A percentile compares a stretch with the other conserved stretches of the same genome.
Conservation (phyloP, 345 rosid genomes). For the Excoecaria cochinchinensis region DNA sequence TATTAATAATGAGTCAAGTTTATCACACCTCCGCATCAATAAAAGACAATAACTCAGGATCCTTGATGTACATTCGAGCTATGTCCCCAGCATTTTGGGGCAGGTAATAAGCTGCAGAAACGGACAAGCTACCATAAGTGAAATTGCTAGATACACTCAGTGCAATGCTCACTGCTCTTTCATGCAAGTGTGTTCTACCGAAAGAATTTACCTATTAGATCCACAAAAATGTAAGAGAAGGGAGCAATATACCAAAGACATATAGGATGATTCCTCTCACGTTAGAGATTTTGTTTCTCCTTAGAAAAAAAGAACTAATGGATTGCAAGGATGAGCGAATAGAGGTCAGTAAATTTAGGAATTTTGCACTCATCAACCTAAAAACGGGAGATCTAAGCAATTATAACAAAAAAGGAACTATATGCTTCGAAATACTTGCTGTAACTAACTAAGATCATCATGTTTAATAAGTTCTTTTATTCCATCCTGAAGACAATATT, state of each 20-base stretch:
- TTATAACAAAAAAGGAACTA: not conserved
- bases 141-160: not conserved
- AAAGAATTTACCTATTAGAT: not conserved
- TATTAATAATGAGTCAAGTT: conserved; percentile 14
- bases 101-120: conserved; percentile 69
- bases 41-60: conserved; percentile 79
- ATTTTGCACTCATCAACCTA: not conserved
- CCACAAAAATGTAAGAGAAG: not conserved
- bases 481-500: not conserved
- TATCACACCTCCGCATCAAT: conserved; percentile 85
- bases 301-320: not conserved
- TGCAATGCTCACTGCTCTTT: not conserved
- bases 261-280: not conserved
- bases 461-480: not conserved
- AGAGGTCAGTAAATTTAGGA: not conserved
- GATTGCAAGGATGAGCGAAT: not conserved
- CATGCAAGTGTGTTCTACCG: not conserved
- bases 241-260: not conserved
- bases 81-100: conserved; percentile 92
- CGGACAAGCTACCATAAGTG: conserved; percentile 1
- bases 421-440: not conserved
- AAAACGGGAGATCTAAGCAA: not conserved
- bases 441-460: not conserved
- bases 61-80: conserved; percentile 85
- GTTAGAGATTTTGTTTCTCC: not conserved